These are phyloP conservation scores for Lasiosphaeriaceae sp. DNA, from an alignment of 495 filamentous ascomycete species.

Conservation along the genomic window DNA sequence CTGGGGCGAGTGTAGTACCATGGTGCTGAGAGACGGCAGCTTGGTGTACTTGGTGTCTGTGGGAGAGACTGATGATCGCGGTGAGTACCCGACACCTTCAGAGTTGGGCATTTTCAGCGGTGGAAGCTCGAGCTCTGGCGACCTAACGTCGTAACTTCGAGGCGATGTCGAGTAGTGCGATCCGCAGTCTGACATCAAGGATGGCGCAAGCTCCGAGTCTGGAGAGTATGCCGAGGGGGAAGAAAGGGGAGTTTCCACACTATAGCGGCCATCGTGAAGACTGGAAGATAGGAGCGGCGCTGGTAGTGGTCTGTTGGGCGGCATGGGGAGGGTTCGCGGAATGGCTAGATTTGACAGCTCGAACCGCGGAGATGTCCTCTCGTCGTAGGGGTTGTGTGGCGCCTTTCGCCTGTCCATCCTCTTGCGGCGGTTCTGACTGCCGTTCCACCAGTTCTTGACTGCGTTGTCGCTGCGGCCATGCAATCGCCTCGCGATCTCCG, in stretches of 20 bases:
- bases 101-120: conserved; percentile 13
- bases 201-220: conserved; percentile 23
- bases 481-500: conserved; percentile 84
- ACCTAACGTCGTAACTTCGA: neutral
- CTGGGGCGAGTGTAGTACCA: conserved; percentile 4
- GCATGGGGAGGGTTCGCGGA: conserved; percentile 7
- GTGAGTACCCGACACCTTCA: neutral
- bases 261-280: conserved; percentile 14
- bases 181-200: conserved; percentile 24
- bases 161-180: conserved; percentile 20
- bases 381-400: conserved; percentile 1
- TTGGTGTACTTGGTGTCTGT: neutral
- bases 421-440: conserved; percentile 76
- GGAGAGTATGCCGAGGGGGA: conserved; percentile 19
- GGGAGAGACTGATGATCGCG: conserved; percentile 1
- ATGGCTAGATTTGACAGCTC: neutral
- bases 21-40: conserved; percentile 20
- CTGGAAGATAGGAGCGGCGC: conserved; percentile 19
- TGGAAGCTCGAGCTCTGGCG: conserved; percentile 8
- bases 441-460: conserved; percentile 99
- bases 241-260: neutral
- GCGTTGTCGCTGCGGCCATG: conserved; percentile 93
- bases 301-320: conserved; percentile 8
- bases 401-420: conserved; percentile 22
- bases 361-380: neutral